These are phyloP conservation scores for Nepenthes alata DNA, from an alignment of 179 eudicot species.

Conservation along the genomic window DNA sequence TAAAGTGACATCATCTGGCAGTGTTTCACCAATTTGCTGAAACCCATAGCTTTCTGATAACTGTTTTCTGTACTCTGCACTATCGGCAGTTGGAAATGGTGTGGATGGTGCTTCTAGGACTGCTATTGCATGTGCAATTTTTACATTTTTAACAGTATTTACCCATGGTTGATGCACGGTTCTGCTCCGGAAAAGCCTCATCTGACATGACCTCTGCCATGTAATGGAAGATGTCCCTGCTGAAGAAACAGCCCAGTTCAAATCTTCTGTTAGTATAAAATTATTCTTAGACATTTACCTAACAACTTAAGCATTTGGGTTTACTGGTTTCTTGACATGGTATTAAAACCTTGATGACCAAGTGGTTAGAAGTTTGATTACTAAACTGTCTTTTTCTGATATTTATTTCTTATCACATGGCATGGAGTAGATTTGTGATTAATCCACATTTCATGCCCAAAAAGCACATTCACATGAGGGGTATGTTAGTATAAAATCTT, in stretches of 20 bases:
- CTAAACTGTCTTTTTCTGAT: no score
- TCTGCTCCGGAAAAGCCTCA: slow-evolving; percentile 16
- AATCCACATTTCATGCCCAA: no score
- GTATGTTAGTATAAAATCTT: no score
- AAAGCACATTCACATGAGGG: no score
- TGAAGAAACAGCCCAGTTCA: neutral
- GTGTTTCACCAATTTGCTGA: slow-evolving; percentile 79
- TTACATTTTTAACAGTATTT: slow-evolving; percentile 18
- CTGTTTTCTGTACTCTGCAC: slow-evolving; percentile 45
- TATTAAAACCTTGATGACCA: no score
- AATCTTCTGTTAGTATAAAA: no score
- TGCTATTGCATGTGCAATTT: slow-evolving; percentile 49
- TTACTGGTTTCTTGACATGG: no score
- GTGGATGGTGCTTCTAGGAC: slow-evolving; percentile 31
- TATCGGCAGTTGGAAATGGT: slow-evolving; percentile 30
- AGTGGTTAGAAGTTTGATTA: no score
- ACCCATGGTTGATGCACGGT: slow-evolving; percentile 18
- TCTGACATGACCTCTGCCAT: slow-evolving; percentile 18
- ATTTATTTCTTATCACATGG: no score
- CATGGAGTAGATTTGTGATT: no score
- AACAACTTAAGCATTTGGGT: no score
- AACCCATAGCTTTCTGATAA: slow-evolving; percentile 68
- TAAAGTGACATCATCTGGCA: slow-evolving; percentile 67
- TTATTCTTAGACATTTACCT: no score
- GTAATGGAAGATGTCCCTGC: slow-evolving; percentile 35